phyloP scores from a whole-genome alignment of 2,329 filamentous ascomycete genomes.

The Cadophora sp. region DNA sequence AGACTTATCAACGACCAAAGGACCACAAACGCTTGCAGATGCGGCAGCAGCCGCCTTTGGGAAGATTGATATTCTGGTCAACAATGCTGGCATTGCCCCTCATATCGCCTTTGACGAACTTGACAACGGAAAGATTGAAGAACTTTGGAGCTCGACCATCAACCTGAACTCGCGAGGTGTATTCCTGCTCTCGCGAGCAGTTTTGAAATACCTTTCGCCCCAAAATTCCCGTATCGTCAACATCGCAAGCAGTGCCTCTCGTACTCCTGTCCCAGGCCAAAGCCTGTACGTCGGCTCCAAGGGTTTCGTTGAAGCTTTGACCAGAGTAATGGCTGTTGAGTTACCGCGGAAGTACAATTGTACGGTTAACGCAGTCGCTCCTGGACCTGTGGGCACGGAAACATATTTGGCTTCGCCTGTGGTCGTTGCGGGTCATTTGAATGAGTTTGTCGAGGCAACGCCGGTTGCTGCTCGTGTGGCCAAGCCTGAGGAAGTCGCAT shows the following conservation, averaged over 20 bases:
- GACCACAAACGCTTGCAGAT: constrained; percentile 46
- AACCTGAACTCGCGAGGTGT: not conserved
- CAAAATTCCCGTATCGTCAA: not conserved
- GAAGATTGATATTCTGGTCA: constrained; percentile 44
- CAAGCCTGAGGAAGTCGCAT: not conserved
- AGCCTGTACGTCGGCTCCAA: no score
- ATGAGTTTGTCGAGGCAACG: not conserved
- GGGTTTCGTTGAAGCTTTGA: not conserved
- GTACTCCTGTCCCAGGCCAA: not conserved
- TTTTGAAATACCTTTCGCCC: not conserved
- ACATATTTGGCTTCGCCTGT: not conserved
- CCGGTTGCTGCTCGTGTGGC: not conserved
- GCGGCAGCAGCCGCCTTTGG: constrained; percentile 46
- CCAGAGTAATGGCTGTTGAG: not conserved
- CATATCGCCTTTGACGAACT: not conserved
- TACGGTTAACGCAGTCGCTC: not conserved
- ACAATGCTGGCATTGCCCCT: not conserved
- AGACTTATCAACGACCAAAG: constrained; percentile 48
- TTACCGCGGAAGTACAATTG: not conserved
- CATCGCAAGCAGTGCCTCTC: not conserved
- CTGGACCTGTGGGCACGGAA: not conserved
- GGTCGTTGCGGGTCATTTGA: not conserved
- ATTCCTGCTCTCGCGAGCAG: not conserved
- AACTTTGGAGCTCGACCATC: not conserved
- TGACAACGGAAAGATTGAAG: not conserved